A percentile compares a stretch with the other conserved stretches of the same genome.
phyloP scores from a whole-genome alignment of 1,284 basidiomycete species.

The Naganishia liquefaciens region DNA sequence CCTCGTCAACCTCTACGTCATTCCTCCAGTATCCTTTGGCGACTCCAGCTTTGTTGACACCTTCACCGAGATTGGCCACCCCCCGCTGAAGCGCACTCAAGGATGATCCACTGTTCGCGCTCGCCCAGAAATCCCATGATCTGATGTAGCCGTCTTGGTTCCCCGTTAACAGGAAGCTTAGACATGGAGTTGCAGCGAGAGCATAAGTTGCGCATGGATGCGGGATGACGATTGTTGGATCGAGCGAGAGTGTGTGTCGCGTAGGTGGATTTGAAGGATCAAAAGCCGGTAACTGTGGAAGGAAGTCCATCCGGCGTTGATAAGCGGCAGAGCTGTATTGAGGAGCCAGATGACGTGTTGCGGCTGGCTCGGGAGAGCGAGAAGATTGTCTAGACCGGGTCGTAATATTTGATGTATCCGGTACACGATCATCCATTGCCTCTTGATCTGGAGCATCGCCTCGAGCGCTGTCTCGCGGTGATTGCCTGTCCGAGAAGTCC shows the following conservation, averaged over 20 bases:
- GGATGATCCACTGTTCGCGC: conserved; percentile 82
- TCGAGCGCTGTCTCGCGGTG: background rate
- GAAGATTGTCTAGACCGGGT: conserved; percentile 3
- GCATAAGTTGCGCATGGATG: conserved; percentile 84
- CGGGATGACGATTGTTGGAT: conserved; percentile 87
- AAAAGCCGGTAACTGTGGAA: conserved; percentile 65
- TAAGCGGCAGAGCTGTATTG: conserved; percentile 23
- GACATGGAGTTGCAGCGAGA: conserved; percentile 79
- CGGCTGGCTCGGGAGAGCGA: conserved; percentile 9
- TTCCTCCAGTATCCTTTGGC: conserved; percentile 80
- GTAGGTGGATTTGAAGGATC: conserved; percentile 34
- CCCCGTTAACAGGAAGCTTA: conserved; percentile 84
- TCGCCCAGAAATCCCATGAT: conserved; percentile 86
- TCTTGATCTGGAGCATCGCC: background rate
- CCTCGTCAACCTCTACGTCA: conserved; percentile 46
- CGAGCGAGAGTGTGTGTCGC: conserved; percentile 73
- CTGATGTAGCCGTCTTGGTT: conserved; percentile 92
- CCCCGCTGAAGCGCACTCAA: conserved; percentile 86
- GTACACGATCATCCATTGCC: background rate
- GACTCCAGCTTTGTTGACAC: conserved; percentile 85
- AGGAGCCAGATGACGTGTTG: conserved; percentile 12
- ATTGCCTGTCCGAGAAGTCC: background rate
- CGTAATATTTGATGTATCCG: conserved; percentile 4
- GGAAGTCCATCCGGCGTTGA: conserved; percentile 25
- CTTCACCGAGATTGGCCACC: conserved; percentile 86